These are phyloP conservation scores for Selaginella tamariscina DNA, from an alignment of 75 land plant species.

Conservation along the genomic window DNA sequence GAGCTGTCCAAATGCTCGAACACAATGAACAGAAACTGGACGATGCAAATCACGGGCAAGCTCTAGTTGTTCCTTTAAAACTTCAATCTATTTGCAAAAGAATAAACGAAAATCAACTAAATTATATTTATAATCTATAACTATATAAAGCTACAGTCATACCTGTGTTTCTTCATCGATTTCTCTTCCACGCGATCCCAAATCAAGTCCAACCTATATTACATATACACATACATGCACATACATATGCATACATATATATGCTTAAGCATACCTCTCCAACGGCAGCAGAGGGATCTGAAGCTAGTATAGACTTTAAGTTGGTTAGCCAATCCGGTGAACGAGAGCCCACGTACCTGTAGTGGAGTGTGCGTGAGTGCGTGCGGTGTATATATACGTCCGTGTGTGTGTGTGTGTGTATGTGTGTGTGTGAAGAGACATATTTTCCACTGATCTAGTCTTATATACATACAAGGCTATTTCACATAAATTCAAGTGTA, in stretches of 20 bases:
- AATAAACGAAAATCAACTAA: background rate
- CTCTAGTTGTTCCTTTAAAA: slow-evolving; percentile 64
- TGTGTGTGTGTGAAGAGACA: too few species aligned
- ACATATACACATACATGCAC: too few species aligned
- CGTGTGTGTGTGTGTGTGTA: too few species aligned
- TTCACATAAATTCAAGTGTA: too few species aligned
- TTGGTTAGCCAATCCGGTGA: background rate
- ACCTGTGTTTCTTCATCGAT: slow-evolving; percentile 55
- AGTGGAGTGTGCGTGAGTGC: too few species aligned
- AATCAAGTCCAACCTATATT: slow-evolving; percentile 69
- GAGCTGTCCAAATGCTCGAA: slow-evolving; percentile 79
- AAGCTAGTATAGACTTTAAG: background rate
- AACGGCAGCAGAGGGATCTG: background rate
- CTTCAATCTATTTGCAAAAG: slow-evolving; percentile 38
- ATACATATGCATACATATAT: too few species aligned
- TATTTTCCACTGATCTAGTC: too few species aligned
- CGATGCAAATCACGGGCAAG: slow-evolving; percentile 58
- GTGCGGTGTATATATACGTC: too few species aligned
- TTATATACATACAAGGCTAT: too few species aligned
- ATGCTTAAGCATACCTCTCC: background rate
- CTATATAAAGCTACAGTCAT: background rate
- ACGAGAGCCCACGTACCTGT: background rate
- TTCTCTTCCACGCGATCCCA: slow-evolving; percentile 49
- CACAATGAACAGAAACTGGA: slow-evolving; percentile 84
- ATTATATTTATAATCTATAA: background rate